Conservation (phyloP, 75 land plant species). For the Sequoia sempervirens region DNA sequence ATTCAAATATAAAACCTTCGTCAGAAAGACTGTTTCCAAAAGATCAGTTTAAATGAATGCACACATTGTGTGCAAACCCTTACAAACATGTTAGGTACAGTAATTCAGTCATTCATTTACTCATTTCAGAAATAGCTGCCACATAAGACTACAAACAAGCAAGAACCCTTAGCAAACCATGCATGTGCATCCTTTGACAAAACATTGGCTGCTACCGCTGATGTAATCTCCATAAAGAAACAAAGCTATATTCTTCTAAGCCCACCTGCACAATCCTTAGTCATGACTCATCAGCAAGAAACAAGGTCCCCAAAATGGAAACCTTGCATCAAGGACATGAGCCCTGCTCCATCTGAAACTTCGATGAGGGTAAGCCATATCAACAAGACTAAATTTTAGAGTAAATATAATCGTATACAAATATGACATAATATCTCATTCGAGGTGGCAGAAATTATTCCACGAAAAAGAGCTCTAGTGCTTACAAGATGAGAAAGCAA, state of each 20-base stretch:
- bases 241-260: slow-evolving; percentile 35
- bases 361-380: slow-evolving; percentile 44
- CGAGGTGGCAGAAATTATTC: background rate
- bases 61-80: slow-evolving; percentile 14
- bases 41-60: slow-evolving; percentile 18
- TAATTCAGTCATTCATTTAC: slow-evolving; percentile 6
- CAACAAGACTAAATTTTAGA: slow-evolving; percentile 1
- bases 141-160: slow-evolving; percentile 13
- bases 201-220: slow-evolving; percentile 9
- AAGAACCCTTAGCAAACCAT: slow-evolving; percentile 16
- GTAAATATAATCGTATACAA: slow-evolving; percentile 14
- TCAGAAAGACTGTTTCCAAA: slow-evolving; percentile 6
- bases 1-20: slow-evolving; percentile 1
- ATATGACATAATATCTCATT: slow-evolving; percentile 11
- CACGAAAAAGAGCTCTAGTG: slow-evolving; percentile 4
- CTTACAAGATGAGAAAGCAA: slow-evolving; percentile 61
- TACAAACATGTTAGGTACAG: slow-evolving; percentile 9
- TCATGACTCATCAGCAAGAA: slow-evolving; percentile 41
- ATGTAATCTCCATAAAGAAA: slow-evolving; percentile 13
- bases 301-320: slow-evolving; percentile 50
- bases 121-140: slow-evolving; percentile 8
- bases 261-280: slow-evolving; percentile 72
- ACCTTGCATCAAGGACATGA: slow-evolving; percentile 39
- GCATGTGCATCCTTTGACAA: slow-evolving; percentile 6
- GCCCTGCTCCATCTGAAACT: slow-evolving; percentile 66